phyloP scores from a whole-genome alignment of 176 grass and related monocot genomes.

The Musa beccarii region DNA sequence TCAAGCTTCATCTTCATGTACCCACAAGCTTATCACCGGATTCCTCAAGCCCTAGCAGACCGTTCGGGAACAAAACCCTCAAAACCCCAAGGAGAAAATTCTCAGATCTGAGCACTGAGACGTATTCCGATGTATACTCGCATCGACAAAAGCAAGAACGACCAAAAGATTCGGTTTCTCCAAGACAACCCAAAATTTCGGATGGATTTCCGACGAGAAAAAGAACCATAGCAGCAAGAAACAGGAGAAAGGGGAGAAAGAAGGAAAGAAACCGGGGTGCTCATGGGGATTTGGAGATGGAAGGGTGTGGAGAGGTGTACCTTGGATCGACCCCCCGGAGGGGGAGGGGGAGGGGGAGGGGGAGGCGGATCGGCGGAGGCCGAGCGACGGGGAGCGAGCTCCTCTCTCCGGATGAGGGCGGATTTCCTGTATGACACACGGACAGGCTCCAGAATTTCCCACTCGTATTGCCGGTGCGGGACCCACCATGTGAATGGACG shows the following conservation, averaged over 20 bases:
- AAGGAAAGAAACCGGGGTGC: background rate
- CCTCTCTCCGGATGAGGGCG: background rate
- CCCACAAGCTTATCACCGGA: no score
- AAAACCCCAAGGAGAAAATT: background rate
- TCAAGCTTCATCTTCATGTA: no score
- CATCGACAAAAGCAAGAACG: background rate
- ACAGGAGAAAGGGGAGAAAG: background rate
- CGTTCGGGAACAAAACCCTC: background rate
- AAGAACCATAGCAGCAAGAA: background rate
- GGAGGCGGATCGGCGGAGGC: background rate
- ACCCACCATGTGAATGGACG: background rate
- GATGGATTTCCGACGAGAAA: background rate
- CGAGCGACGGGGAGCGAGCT: background rate
- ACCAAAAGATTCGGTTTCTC: background rate
- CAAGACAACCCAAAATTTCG: background rate
- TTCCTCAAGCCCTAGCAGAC: no score
- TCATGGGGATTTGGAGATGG: background rate
- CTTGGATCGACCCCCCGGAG: background rate
- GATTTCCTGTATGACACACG: background rate
- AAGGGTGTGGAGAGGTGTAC: background rate
- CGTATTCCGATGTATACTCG: background rate
- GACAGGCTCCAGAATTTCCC: background rate
- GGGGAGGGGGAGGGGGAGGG: background rate
- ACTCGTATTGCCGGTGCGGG: background rate
- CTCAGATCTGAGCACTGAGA: background rate